Percentiles rank a stretch among this genome's conserved stretches.
Evolutionary conservation across 192 early-diverging fungal genomes (phyloP).

Genomic region (Dissophora globulifera): DNA sequence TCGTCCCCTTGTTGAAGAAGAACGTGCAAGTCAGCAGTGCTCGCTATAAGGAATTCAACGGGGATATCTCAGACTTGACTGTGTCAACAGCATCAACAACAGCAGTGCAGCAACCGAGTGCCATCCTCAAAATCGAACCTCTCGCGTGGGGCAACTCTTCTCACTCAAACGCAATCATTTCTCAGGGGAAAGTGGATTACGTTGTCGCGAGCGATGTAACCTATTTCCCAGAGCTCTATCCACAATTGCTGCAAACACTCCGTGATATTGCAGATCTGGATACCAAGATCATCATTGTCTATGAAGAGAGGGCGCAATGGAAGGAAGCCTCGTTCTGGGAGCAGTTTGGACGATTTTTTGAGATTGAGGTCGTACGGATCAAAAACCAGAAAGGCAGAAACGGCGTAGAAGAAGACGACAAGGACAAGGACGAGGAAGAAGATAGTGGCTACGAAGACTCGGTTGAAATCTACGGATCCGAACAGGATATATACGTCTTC

Average conservation of each 20-base stretch:
- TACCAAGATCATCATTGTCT: slow-evolving; percentile 60
- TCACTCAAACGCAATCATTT: slow-evolving; percentile 31
- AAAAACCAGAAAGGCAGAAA: background rate
- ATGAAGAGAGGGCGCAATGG: slow-evolving; percentile 59
- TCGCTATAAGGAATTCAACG: background rate
- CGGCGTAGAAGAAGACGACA: background rate
- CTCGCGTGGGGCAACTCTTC: slow-evolving; percentile 58
- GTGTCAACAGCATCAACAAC: slow-evolving; percentile 3
- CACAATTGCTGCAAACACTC: slow-evolving; percentile 51
- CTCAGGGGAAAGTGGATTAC: slow-evolving; percentile 47
- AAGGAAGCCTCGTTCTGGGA: slow-evolving; percentile 66
- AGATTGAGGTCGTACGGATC: slow-evolving; percentile 58
- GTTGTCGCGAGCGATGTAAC: slow-evolving; percentile 61
- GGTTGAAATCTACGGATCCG: slow-evolving; percentile 45
- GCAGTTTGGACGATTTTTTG: slow-evolving; percentile 62
- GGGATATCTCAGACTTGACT: background rate
- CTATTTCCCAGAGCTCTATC: slow-evolving; percentile 64
- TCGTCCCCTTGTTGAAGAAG: slow-evolving; percentile 56
- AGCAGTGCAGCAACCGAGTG: slow-evolving; percentile 6
- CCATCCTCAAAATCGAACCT: slow-evolving; percentile 35
- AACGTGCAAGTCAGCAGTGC: slow-evolving; percentile 42
- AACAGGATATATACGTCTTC: slow-evolving; percentile 56
- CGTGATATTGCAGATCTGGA: slow-evolving; percentile 40
- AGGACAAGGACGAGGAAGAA: background rate
- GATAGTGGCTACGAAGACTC: slow-evolving; percentile 11